phyloP scores from a whole-genome alignment of 805 yeast species.

The Candida stauntonica region DNA sequence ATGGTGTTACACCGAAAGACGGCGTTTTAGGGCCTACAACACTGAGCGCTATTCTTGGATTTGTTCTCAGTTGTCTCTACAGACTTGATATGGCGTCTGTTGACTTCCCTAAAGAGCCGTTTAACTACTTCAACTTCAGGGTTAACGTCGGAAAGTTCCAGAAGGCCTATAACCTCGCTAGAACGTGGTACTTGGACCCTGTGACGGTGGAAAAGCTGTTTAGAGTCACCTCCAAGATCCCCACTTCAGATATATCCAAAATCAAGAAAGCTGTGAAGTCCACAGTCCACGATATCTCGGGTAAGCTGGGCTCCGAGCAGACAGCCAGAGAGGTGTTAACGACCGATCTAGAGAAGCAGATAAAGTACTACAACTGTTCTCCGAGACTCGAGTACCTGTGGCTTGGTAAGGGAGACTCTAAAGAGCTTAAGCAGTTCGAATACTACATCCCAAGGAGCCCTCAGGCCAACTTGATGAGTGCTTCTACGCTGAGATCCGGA shows the following conservation, averaged over 20 bases:
- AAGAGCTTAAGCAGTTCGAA: slow-evolving; percentile 29
- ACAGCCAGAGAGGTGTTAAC: slow-evolving; percentile 36
- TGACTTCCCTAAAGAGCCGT: slow-evolving; percentile 79
- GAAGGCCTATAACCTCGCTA: slow-evolving; percentile 53
- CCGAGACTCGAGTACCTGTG: slow-evolving; percentile 40
- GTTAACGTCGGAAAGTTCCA: slow-evolving; percentile 73
- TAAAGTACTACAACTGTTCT: slow-evolving; percentile 26
- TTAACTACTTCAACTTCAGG: slow-evolving; percentile 67
- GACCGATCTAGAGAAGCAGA: slow-evolving; percentile 31
- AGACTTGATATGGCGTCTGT: slow-evolving; percentile 58
- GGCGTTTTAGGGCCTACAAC: slow-evolving; percentile 61
- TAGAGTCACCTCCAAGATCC: slow-evolving; percentile 41
- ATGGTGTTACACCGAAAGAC: slow-evolving; percentile 36
- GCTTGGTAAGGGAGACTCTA: slow-evolving; percentile 45
- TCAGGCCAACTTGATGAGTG: slow-evolving; percentile 7
- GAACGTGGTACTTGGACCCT: slow-evolving; percentile 51
- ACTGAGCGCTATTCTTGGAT: slow-evolving; percentile 76
- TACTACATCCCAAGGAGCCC: slow-evolving; percentile 9
- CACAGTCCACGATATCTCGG: slow-evolving; percentile 63
- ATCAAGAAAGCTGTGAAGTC: slow-evolving; percentile 65
- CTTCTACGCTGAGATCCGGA: slow-evolving; percentile 23
- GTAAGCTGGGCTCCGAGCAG: slow-evolving; percentile 33
- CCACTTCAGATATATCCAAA: slow-evolving; percentile 42
- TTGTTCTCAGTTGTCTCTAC: slow-evolving; percentile 60
- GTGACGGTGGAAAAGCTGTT: slow-evolving; percentile 48